Evolutionary conservation across 192 early-diverging fungal genomes (phyloP).

Genomic region (Coemansia sp.): DNA sequence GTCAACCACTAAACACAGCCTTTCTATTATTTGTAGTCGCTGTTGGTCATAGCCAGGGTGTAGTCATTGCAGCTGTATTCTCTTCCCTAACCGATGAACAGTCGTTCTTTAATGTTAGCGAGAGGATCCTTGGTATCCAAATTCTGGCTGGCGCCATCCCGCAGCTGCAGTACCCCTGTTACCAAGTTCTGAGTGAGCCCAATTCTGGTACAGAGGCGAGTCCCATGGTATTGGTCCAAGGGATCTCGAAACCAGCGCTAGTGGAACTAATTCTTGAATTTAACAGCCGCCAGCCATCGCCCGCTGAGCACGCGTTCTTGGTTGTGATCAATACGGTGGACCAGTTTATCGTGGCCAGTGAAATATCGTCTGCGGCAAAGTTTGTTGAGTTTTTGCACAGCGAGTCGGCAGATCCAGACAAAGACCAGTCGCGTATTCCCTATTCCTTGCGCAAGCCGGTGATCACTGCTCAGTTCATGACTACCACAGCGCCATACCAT

Average conservation of each 20-base stretch:
- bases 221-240: constrained; percentile 30
- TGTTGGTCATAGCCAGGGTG: constrained; percentile 91
- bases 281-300: constrained; percentile 9
- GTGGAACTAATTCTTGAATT: constrained; percentile 14
- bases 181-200: too few species aligned
- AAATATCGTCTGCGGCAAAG: neutral
- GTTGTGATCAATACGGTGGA: constrained; percentile 25
- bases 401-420: constrained; percentile 9
- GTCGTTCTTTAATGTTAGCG: constrained; percentile 73
- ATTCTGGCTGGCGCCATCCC: constrained; percentile 84
- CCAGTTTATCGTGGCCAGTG: constrained; percentile 34
- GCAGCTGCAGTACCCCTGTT: too few species aligned
- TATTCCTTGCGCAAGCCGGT: constrained; percentile 77
- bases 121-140: constrained; percentile 78
- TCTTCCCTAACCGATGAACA: constrained; percentile 75
- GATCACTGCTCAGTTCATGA: constrained; percentile 76
- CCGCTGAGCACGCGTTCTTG: constrained; percentile 16
- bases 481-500: constrained; percentile 84
- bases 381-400: constrained; percentile 8
- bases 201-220: too few species aligned
- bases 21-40: constrained; percentile 20
- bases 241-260: constrained; percentile 3
- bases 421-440: constrained; percentile 72
- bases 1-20: too few species aligned
- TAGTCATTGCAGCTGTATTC: constrained; percentile 82